A percentile compares a stretch with the other conserved stretches of the same genome.
These are phyloP conservation scores for Globisporangium takayamanum DNA, from an alignment of 352 stramenopile species.

Conservation along the genomic window DNA sequence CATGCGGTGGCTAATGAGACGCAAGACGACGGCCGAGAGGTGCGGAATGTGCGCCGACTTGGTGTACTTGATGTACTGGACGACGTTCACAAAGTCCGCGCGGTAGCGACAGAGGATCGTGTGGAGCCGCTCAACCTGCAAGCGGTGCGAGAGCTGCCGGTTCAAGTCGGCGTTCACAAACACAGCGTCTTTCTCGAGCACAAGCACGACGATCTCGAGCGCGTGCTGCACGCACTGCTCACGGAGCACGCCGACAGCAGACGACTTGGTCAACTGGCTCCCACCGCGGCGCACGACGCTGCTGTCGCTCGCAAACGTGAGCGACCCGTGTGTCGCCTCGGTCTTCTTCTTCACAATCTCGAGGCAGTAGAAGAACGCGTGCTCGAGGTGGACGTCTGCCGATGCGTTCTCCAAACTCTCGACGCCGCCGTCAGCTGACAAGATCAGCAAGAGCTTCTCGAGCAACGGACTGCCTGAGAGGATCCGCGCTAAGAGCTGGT, in stretches of 20 bases:
- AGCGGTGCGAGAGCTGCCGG: constrained; percentile 43
- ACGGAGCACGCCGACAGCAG: constrained; percentile 36
- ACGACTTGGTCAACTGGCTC: constrained; percentile 47
- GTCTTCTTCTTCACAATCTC: constrained; percentile 72
- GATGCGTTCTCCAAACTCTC: constrained; percentile 69
- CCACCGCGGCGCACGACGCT: constrained; percentile 36
- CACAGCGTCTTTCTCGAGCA: constrained; percentile 58
- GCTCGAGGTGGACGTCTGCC: constrained; percentile 65
- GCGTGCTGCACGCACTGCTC: constrained; percentile 70
- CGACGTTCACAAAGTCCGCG: constrained; percentile 68
- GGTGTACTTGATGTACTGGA: constrained; percentile 83
- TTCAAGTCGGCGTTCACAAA: constrained; percentile 63
- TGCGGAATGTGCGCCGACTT: constrained; percentile 68
- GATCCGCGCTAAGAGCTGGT: constrained; percentile 66
- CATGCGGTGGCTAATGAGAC: constrained; percentile 61
- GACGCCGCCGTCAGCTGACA: constrained; percentile 63
- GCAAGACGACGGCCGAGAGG: constrained; percentile 61
- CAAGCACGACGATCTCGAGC: constrained; percentile 69
- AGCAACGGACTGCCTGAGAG: constrained; percentile 57
- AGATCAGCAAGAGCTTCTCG: constrained; percentile 61
- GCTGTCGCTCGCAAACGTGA: constrained; percentile 54
- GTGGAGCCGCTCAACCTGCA: constrained; percentile 76
- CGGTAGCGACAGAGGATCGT: constrained; percentile 66
- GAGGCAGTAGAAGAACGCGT: constrained; percentile 81
- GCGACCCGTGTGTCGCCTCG: constrained; percentile 54